phyloP scores from a whole-genome alignment of 2,329 filamentous ascomycete genomes.

The Aspergillus caelatus region DNA sequence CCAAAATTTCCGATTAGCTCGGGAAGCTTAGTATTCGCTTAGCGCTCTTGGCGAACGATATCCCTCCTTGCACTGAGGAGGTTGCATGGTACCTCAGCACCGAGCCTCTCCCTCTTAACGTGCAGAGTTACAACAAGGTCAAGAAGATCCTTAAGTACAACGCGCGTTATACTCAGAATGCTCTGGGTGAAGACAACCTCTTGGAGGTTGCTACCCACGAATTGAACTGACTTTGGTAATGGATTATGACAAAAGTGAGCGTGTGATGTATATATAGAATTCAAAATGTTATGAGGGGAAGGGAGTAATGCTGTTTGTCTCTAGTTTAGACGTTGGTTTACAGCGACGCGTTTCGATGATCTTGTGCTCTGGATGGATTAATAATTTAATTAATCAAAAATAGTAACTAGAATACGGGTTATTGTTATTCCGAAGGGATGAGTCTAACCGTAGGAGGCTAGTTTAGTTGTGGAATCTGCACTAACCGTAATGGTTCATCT shows the following conservation, averaged over 20 bases:
- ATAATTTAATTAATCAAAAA: too few relatives aligned
- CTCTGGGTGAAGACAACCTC: conserved; percentile 50
- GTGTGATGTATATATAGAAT: too few relatives aligned
- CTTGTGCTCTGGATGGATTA: background rate
- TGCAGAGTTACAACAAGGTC: conserved; percentile 54
- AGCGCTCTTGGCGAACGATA: too few relatives aligned
- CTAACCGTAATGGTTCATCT: too few relatives aligned
- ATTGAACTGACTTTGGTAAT: background rate
- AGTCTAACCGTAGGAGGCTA: too few relatives aligned
- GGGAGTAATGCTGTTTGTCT: background rate
- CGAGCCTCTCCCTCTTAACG: conserved; percentile 51
- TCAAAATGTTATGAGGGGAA: too few relatives aligned
- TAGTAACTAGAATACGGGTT: too few relatives aligned
- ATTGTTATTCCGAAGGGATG: too few relatives aligned
- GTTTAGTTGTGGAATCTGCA: too few relatives aligned
- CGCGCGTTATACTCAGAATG: conserved; percentile 57
- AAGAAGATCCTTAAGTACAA: conserved; percentile 61
- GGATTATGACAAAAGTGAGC: background rate
- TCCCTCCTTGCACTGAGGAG: conserved; percentile 62
- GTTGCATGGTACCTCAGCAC: conserved; percentile 48
- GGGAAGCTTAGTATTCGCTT: too few relatives aligned
- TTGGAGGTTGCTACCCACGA: conserved; percentile 23
- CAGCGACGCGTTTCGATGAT: background rate
- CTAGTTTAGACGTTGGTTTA: background rate
- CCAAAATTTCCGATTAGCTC: too few relatives aligned